Evolutionary conservation across 441 rosid species (phyloP).

Genomic region (Arabidopsis hybrid): DNA sequence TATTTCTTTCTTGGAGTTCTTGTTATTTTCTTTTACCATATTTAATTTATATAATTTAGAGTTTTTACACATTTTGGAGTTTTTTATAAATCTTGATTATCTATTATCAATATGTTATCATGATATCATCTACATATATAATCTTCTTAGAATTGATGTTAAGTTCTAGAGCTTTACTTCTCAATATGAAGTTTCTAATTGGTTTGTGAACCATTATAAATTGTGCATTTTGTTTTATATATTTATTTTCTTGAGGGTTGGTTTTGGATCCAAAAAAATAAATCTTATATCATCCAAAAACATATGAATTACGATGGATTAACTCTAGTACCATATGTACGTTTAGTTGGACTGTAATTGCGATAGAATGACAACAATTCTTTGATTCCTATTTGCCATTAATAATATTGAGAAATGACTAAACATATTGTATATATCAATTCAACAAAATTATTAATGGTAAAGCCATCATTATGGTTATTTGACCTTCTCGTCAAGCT

Average conservation of each 20-base stretch:
- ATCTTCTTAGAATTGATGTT: not conserved
- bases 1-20: not conserved
- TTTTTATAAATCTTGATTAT: not conserved
- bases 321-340: not conserved
- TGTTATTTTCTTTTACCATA: not conserved
- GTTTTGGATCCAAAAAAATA: not conserved
- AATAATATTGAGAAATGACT: not conserved
- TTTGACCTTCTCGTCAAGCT: not conserved
- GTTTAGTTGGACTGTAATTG: not conserved
- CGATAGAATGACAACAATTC: slow-evolving; percentile 2
- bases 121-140: not conserved
- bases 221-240: not conserved
- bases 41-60: not conserved
- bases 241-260: not conserved
- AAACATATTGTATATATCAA: not conserved
- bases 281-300: not conserved
- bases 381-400: not conserved
- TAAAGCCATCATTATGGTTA: not conserved
- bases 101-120: not conserved
- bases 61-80: not conserved
- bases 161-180: no score
- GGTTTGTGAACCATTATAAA: not conserved
- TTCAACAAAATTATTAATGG: not conserved
- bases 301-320: not conserved
- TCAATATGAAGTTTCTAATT: no score